A percentile compares a stretch with the other conserved stretches of the same genome.
These are phyloP conservation scores for Xerocomellus amylosporus DNA, from an alignment of 768 basidiomycete species.

Conservation along the genomic window DNA sequence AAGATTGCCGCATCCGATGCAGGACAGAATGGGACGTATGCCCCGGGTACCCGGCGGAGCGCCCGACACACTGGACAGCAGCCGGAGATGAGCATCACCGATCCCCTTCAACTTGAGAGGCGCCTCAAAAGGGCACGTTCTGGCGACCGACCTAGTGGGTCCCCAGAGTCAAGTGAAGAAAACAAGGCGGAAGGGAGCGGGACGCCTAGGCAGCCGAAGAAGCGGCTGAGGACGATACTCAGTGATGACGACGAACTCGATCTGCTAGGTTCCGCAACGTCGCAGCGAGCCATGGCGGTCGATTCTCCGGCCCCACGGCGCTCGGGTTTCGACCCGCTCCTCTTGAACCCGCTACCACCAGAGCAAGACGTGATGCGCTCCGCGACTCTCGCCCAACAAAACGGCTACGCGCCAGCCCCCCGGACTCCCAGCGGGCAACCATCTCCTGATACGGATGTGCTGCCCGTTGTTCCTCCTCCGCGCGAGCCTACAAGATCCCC, in stretches of 20 bases:
- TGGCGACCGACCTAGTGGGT: conserved; percentile 50
- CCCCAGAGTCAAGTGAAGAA: conserved; percentile 47
- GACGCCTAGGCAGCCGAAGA: conserved; percentile 47
- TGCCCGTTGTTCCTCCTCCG: conserved; percentile 23
- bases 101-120: conserved; percentile 72
- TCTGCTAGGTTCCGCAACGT: conserved; percentile 27
- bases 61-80: conserved; percentile 69
- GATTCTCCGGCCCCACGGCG: conserved; percentile 35
- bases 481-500: conserved; percentile 56
- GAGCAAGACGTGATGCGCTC: conserved; percentile 26
- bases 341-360: conserved; percentile 52
- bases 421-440: neutral
- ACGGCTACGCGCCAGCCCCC: neutral
- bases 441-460: conserved; percentile 12
- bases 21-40: conserved; percentile 33
- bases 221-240: conserved; percentile 43
- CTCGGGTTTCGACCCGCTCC: conserved; percentile 47
- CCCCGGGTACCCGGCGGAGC: conserved; percentile 63
- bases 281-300: conserved; percentile 40
- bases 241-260: conserved; percentile 51
- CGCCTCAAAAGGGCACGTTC: conserved; percentile 69
- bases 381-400: conserved; percentile 21
- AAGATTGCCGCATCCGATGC: conserved; percentile 20
- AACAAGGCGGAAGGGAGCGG: conserved; percentile 40
- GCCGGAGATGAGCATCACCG: conserved; percentile 71